These are phyloP conservation scores for Termitomyces sp. DNA, from an alignment of 768 basidiomycete species.

Conservation along the genomic window DNA sequence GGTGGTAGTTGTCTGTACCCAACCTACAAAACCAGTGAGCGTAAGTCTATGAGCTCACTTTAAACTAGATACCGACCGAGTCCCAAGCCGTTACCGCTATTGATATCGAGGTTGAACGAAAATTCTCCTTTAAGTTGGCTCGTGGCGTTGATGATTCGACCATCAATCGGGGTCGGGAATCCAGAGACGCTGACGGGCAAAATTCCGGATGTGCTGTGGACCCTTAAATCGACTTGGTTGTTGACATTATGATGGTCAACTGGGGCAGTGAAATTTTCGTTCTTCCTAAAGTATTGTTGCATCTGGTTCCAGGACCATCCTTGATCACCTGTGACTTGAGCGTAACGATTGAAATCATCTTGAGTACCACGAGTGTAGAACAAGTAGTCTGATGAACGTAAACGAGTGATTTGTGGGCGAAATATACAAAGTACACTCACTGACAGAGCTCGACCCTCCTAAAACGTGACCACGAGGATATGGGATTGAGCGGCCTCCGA, in stretches of 20 bases:
- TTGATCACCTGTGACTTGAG: slow-evolving; percentile 12
- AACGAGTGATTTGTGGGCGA: background rate
- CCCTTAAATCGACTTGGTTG: slow-evolving; percentile 21
- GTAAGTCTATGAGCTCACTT: background rate
- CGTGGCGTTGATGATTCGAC: slow-evolving; percentile 19
- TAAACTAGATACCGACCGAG: slow-evolving; percentile 3
- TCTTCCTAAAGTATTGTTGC: slow-evolving; percentile 13
- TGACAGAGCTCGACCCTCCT: slow-evolving; percentile 6
- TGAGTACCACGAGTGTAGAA: background rate
- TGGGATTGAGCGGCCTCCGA: background rate
- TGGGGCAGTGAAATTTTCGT: slow-evolving; percentile 15
- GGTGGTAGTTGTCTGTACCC: slow-evolving; percentile 16
- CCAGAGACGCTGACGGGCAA: slow-evolving; percentile 19
- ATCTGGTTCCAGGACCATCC: too few species aligned
- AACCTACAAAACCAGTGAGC: slow-evolving; percentile 2
- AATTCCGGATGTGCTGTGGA: slow-evolving; percentile 21
- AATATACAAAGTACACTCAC: background rate
- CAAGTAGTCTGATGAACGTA: background rate
- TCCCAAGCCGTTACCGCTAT: slow-evolving; percentile 16
- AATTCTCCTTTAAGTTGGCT: slow-evolving; percentile 14
- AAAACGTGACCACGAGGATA: slow-evolving; percentile 7
- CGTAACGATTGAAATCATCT: slow-evolving; percentile 25
- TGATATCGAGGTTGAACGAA: slow-evolving; percentile 15
- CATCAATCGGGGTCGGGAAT: slow-evolving; percentile 16
- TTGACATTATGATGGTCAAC: slow-evolving; percentile 21